These are phyloP conservation scores for Chlorella vulgaris DNA, from an alignment of 139 green algal species.

Conservation along the genomic window DNA sequence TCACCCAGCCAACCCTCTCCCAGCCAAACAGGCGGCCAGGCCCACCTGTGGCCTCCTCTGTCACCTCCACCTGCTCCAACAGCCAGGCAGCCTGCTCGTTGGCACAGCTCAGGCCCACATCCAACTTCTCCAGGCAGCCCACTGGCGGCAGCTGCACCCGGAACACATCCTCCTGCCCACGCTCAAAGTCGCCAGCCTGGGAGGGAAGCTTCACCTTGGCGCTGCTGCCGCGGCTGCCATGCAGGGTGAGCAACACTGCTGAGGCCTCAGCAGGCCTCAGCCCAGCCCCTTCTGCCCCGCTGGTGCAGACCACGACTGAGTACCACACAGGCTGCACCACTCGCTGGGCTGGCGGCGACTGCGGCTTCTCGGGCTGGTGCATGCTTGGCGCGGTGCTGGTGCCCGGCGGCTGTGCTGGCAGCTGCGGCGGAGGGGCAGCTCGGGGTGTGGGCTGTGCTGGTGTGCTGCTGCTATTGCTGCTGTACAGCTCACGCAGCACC, in stretches of 20 bases:
- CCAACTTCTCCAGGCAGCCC: conserved; percentile 57
- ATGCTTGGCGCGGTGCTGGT: too few relatives aligned
- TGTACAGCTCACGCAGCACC: conserved; percentile 39
- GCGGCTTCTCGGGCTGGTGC: not conserved
- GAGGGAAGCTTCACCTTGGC: conserved; percentile 52
- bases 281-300: conserved; percentile 52
- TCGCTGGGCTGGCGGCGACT: conserved; percentile 6
- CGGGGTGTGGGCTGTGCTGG: conserved; percentile 28
- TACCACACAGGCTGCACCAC: conserved; percentile 18
- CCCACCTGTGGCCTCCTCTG: conserved; percentile 48
- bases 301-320: conserved; percentile 44
- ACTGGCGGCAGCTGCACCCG: conserved; percentile 63
- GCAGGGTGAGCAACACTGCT: conserved; percentile 56
- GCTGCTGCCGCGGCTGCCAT: conserved; percentile 57
- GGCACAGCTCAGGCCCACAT: conserved; percentile 63
- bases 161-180: conserved; percentile 63
- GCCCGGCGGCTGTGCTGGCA: conserved; percentile 36
- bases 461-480: not conserved
- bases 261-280: not conserved
- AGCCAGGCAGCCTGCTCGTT: conserved; percentile 59
- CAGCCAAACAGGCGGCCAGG: not conserved
- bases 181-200: conserved; percentile 64
- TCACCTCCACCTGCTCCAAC: conserved; percentile 68
- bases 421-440: conserved; percentile 51
- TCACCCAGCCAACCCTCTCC: not conserved